Conservation (phyloP, 768 basidiomycete genomes). For the Lepiota subincarnata region DNA sequence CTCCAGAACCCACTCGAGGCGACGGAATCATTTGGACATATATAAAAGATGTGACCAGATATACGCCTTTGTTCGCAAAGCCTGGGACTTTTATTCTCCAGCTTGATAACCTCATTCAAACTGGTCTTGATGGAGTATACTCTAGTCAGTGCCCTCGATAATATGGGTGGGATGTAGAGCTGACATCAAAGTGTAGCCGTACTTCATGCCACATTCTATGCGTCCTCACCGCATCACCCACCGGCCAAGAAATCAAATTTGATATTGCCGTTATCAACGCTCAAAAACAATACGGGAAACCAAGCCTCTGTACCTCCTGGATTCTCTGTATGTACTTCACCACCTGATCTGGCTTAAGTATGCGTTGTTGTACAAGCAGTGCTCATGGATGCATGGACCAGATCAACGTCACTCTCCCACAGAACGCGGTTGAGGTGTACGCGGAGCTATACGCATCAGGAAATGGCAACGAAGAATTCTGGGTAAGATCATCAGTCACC, state of each 20-base stretch:
- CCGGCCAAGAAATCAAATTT: constrained; percentile 56
- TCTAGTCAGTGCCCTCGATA: constrained; percentile 42
- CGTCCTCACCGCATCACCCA: constrained; percentile 51
- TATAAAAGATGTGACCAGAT: constrained; percentile 72
- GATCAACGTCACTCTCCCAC: constrained; percentile 68
- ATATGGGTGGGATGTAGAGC: too few species aligned
- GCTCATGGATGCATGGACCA: constrained; percentile 21
- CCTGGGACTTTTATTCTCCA: constrained; percentile 69
- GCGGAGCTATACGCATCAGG: constrained; percentile 71
- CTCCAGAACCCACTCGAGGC: constrained; percentile 64
- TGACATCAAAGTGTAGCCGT: constrained; percentile 38
- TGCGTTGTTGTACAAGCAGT: background rate
- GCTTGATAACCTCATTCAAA: constrained; percentile 63
- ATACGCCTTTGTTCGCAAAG: constrained; percentile 64
- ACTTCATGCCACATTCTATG: constrained; percentile 69
- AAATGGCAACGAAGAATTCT: constrained; percentile 64
- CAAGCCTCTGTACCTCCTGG: constrained; percentile 73
- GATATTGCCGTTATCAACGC: constrained; percentile 68
- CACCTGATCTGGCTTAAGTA: background rate
- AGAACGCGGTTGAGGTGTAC: constrained; percentile 60
- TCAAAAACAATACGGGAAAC: constrained; percentile 59
- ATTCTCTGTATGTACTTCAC: constrained; percentile 48
- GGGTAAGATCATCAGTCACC: constrained; percentile 40
- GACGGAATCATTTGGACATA: constrained; percentile 79
- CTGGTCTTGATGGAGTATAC: constrained; percentile 61